Conservation (phyloP, 2,329 filamentous ascomycete species). For the Cercospora nicotianae region DNA sequence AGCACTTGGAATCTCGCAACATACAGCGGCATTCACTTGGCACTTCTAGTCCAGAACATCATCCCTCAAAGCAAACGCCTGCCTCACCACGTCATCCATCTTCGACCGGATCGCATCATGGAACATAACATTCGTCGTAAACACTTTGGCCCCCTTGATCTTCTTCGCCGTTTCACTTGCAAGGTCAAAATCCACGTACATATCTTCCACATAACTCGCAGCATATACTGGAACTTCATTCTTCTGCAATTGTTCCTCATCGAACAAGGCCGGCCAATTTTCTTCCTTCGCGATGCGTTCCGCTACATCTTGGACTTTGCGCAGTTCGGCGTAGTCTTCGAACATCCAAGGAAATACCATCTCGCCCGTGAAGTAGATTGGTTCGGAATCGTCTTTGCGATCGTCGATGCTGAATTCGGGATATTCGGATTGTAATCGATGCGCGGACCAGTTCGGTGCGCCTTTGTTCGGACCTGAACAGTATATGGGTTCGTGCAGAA, state of each 20-base stretch:
- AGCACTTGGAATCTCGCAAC: neutral
- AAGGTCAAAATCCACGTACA: slow-evolving; percentile 83
- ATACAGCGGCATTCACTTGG: neutral
- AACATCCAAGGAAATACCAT: slow-evolving; percentile 91
- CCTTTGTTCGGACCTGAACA: slow-evolving; percentile 58
- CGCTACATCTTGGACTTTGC: slow-evolving; percentile 66
- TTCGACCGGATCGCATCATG: slow-evolving; percentile 77
- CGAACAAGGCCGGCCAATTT: slow-evolving; percentile 76
- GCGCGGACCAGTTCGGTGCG: slow-evolving; percentile 73
- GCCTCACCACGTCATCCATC: slow-evolving; percentile 72
- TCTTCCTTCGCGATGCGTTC: slow-evolving; percentile 66
- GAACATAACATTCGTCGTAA: slow-evolving; percentile 82
- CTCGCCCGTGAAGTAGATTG: slow-evolving; percentile 82
- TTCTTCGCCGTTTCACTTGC: slow-evolving; percentile 71
- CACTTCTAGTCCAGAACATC: slow-evolving; percentile 56
- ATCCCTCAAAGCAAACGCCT: slow-evolving; percentile 76
- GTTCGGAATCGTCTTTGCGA: slow-evolving; percentile 42
- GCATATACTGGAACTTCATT: slow-evolving; percentile 87
- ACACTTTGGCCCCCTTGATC: slow-evolving; percentile 76
- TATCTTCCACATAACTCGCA: slow-evolving; percentile 79
- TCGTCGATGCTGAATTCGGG: slow-evolving; percentile 49
- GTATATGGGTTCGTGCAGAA: slow-evolving; percentile 88
- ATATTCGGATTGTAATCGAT: slow-evolving; percentile 58
- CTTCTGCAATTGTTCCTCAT: slow-evolving; percentile 67
- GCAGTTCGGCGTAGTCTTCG: slow-evolving; percentile 73